phyloP scores from a whole-genome alignment of 176 grass and related monocot genomes.

The Bonia amplexicaulis region DNA sequence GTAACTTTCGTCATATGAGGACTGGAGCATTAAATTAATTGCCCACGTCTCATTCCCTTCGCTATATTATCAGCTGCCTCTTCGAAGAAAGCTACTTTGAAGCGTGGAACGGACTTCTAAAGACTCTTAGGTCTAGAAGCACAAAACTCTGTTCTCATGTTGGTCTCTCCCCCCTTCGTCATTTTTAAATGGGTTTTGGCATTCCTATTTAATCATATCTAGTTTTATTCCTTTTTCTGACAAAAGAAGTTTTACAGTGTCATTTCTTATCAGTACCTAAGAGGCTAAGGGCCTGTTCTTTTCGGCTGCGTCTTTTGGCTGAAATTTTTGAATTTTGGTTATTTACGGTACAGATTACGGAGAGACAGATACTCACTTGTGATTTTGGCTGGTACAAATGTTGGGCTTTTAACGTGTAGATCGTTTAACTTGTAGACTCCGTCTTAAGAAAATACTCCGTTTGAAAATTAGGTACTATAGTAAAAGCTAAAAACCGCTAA shows the following conservation, averaged over 20 bases:
- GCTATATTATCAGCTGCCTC: constrained; percentile 9
- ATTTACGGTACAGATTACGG: no score
- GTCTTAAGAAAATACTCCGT: no score
- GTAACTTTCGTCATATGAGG: neutral
- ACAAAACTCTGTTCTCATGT: neutral
- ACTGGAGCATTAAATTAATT: neutral
- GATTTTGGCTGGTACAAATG: no score
- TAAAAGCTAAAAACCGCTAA: no score
- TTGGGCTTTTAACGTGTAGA: no score
- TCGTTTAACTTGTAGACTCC: no score
- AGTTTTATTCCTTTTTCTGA: neutral
- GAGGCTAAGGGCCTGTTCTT: no score
- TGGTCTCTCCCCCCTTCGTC: neutral
- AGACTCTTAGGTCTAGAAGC: neutral
- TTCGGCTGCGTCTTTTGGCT: no score
- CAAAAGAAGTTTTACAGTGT: neutral
- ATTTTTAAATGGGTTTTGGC: neutral
- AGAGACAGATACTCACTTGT: no score
- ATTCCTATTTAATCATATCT: neutral
- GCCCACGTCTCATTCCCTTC: neutral
- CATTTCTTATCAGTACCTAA: neutral
- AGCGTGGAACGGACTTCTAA: neutral
- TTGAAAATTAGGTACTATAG: no score
- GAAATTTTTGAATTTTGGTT: no score
- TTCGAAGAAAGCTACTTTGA: neutral